Conservation (phyloP, 2,329 filamentous ascomycete species). For the Aspergillus amoenus region DNA sequence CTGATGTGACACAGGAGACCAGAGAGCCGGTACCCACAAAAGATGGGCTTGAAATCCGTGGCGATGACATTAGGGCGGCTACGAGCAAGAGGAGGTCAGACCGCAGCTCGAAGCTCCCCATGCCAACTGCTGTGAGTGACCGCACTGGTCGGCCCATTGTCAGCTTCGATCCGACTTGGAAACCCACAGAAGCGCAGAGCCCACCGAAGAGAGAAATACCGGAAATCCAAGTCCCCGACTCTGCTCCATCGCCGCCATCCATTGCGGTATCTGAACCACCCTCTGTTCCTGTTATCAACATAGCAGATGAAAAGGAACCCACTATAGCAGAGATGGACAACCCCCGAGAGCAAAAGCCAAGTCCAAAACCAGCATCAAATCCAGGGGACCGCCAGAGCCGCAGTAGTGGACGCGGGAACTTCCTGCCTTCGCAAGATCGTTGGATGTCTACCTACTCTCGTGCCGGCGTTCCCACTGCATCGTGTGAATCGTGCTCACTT, state of each 20-base stretch:
- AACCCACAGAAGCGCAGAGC: slow-evolving; percentile 52
- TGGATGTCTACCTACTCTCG: slow-evolving; percentile 45
- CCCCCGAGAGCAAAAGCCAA: slow-evolving; percentile 14
- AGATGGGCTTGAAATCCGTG: slow-evolving; percentile 77
- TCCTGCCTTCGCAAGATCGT: slow-evolving; percentile 38
- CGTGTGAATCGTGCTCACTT: slow-evolving; percentile 79
- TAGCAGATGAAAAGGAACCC: slow-evolving; percentile 47
- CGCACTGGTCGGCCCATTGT: slow-evolving; percentile 89
- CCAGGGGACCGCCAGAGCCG: slow-evolving; percentile 17
- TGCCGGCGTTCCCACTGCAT: slow-evolving; percentile 60
- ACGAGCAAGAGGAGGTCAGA: slow-evolving; percentile 92
- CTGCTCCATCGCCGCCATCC: slow-evolving; percentile 46
- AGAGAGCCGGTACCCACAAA: slow-evolving; percentile 59
- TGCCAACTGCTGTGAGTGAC: slow-evolving; percentile 87
- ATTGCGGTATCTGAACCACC: slow-evolving; percentile 39
- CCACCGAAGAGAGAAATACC: slow-evolving; percentile 24
- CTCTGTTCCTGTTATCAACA: slow-evolving; percentile 50
- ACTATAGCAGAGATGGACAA: slow-evolving; percentile 37
- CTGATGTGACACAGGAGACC: slow-evolving; percentile 25
- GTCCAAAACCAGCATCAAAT: slow-evolving; percentile 18
- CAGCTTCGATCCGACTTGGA: slow-evolving; percentile 87
- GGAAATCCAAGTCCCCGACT: slow-evolving; percentile 34
- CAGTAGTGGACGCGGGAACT: slow-evolving; percentile 31
- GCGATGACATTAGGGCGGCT: slow-evolving; percentile 84
- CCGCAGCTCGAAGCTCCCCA: slow-evolving; percentile 82